Conservation (phyloP, 495 filamentous ascomycete genomes). For the Tuber calosporum region DNA sequence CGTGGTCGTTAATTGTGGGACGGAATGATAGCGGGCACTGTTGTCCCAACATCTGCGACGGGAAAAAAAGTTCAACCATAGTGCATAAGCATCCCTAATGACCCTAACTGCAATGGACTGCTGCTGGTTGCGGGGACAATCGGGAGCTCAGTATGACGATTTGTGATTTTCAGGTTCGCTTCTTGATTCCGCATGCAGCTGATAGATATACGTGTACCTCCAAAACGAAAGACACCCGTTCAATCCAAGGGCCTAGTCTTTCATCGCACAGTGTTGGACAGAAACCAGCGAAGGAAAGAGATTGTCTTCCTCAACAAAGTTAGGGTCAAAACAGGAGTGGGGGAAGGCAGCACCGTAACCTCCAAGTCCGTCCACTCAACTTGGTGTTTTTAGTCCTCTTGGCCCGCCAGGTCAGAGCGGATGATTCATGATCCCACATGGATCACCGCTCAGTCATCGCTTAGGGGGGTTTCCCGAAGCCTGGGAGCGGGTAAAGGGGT, state of each 20-base stretch:
- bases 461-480: background rate
- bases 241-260: background rate
- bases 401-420: background rate
- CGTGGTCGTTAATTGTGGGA: background rate
- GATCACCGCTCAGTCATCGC: background rate
- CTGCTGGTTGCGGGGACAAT: background rate
- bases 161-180: background rate
- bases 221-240: too few species aligned
- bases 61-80: background rate
- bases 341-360: background rate
- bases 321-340: background rate
- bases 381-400: background rate
- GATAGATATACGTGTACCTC: background rate
- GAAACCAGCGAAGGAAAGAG: background rate
- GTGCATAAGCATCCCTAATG: background rate
- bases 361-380: background rate
- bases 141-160: background rate
- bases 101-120: background rate
- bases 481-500: background rate
- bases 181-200: background rate
- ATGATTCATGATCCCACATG: background rate
- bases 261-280: background rate
- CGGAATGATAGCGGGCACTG: background rate
- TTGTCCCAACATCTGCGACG: background rate
- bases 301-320: background rate